These are phyloP conservation scores for Phoma sp. DNA, from an alignment of 2,329 filamentous ascomycete genomes.

Conservation along the genomic window DNA sequence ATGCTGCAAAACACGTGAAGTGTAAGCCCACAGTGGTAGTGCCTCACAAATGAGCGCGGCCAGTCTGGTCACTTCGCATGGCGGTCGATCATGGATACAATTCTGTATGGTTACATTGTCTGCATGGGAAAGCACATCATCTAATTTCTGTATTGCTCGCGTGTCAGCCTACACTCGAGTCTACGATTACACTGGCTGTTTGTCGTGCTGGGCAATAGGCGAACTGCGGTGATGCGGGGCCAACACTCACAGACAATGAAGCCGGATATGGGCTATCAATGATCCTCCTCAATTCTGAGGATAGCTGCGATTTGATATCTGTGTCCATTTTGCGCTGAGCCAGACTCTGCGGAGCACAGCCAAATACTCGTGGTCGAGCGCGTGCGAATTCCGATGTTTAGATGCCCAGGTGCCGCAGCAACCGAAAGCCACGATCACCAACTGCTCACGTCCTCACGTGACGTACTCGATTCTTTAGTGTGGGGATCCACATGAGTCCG, in stretches of 20 bases:
- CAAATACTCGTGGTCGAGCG: slow-evolving; percentile 16
- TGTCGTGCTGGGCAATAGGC: slow-evolving; percentile 20
- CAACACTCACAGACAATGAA: slow-evolving; percentile 54
- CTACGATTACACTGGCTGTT: slow-evolving; percentile 25
- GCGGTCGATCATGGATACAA: slow-evolving; percentile 55
- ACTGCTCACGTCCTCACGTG: slow-evolving; percentile 13
- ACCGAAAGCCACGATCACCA: slow-evolving; percentile 18
- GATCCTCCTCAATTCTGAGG: slow-evolving; percentile 54
- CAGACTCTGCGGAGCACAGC: slow-evolving; percentile 9
- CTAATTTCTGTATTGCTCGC: slow-evolving; percentile 41
- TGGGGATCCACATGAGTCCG: too few species aligned
- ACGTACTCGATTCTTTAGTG: neutral
- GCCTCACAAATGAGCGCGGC: slow-evolving; percentile 53
- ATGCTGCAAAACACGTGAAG: slow-evolving; percentile 56
- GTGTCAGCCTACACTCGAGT: slow-evolving; percentile 30
- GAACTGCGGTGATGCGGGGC: slow-evolving; percentile 14
- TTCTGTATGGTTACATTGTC: slow-evolving; percentile 46
- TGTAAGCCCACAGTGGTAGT: slow-evolving; percentile 58
- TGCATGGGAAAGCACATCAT: slow-evolving; percentile 41
- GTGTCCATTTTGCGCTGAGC: slow-evolving; percentile 24
- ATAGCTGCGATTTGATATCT: slow-evolving; percentile 32
- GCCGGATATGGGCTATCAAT: slow-evolving; percentile 58
- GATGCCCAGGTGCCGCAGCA: slow-evolving; percentile 23
- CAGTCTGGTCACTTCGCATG: slow-evolving; percentile 57
- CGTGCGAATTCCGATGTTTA: slow-evolving; percentile 20